A percentile compares a stretch with the other conserved stretches of the same genome.
Evolutionary conservation across 2,329 filamentous ascomycete genomes (phyloP).

Genomic region (Camillea tinctor): DNA sequence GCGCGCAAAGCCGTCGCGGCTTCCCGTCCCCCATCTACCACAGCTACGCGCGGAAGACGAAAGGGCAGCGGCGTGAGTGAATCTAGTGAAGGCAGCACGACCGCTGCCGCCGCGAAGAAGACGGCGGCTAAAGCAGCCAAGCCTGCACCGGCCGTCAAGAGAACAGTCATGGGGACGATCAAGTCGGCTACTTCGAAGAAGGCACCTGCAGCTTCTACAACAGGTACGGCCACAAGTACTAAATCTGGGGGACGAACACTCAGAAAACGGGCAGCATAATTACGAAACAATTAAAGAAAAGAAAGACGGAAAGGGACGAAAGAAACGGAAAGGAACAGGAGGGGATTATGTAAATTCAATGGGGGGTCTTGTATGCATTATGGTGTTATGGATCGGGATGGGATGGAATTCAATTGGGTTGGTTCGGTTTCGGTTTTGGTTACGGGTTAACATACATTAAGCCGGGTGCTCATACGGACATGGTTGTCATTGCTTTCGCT

Average conservation of each 20-base stretch:
- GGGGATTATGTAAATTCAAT: neutral
- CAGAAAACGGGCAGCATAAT: constrained; percentile 47
- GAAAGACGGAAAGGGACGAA: neutral
- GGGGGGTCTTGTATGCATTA: neutral
- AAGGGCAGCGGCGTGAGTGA: constrained; percentile 61
- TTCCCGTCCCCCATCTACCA: constrained; percentile 38
- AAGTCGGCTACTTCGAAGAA: constrained; percentile 52
- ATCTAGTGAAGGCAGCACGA: constrained; percentile 61
- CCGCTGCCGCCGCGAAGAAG: constrained; percentile 64
- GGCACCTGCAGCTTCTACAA: constrained; percentile 41
- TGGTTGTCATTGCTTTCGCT: neutral
- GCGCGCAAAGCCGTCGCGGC: constrained; percentile 38
- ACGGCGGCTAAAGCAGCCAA: constrained; percentile 38
- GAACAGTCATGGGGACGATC: constrained; percentile 53
- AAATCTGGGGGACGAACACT: constrained; percentile 45
- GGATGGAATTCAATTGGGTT: neutral
- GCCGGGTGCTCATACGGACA: neutral
- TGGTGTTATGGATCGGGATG: neutral
- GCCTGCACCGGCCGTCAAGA: constrained; percentile 43
- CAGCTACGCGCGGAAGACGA: constrained; percentile 46
- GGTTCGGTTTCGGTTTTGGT: neutral
- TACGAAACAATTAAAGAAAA: constrained; percentile 13
- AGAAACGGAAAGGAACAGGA: neutral
- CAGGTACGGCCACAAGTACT: constrained; percentile 38
- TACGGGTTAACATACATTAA: neutral